Base-by-base conservation (phyloP, 1,284 basidiomycete genomes). In the Pseudozyma sp. region DNA sequence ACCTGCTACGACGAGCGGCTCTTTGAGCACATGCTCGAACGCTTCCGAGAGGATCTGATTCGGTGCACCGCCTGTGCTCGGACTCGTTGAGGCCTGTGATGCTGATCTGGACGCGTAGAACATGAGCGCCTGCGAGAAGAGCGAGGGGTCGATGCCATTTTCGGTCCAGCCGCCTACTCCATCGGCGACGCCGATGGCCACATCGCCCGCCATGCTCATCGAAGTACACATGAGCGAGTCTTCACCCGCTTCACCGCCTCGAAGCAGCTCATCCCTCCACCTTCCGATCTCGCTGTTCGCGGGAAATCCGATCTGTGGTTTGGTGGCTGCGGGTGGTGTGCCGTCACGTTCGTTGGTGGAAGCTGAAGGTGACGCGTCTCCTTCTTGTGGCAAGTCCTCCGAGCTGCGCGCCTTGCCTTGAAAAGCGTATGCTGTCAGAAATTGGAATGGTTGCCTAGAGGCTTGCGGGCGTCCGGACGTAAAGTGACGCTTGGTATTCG, bases 131-230 rank as follows among this genome's bases (percentile, higher is more conserved):
- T 90, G 90, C 7, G 90, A 88, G 81, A 90, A 91, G 39, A 93
- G 86, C 8, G 91, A 90, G 4, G 93, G 92, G 81, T 95, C 93
- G 33, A 94, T 89, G 55, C 93, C 93, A 1, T 90, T 90, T 73
- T 92, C 88, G 37, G 87, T 86, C 90, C 90, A 91, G 19, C 90
- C 90, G 4, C 90, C 90, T 1, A 91, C 90, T 17, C 90, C 90
- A 71, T 91, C 90, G 13, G 90, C 90, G 3, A 90, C 86, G 83
- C 88, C 92, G 58, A 94, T 87, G 5, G 91, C 89, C n/a, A 93
- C 83, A 33, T 92, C 92, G 89, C 92, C 70, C n/a, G 64, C 46
- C 10, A 45, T 35, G 16, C 65, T 59, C 79, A 94, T 91, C 29
- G 91, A 91, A 7, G 90, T 87, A 75, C 86, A 61, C 86, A 88